Percentiles rank a stretch among this genome's conserved stretches.
Evolutionary conservation across 1,284 basidiomycete species (phyloP).

Genomic region (Coniferiporia sulphurascens): DNA sequence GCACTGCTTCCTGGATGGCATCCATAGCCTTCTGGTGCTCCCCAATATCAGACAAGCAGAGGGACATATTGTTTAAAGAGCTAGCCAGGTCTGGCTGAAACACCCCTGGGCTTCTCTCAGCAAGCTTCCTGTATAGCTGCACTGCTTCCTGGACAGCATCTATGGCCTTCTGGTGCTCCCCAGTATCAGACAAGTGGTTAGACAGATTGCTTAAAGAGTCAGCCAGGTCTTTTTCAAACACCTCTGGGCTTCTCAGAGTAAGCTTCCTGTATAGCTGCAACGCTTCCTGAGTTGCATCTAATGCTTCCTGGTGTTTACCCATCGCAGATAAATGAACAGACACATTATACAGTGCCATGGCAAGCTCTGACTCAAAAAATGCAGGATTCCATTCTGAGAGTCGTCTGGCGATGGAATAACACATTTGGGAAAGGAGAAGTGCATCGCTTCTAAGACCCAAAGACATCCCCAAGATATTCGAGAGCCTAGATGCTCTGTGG

Average conservation of each 20-base stretch:
- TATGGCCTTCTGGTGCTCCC: not conserved
- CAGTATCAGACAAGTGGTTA: not conserved
- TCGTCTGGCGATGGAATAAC: not conserved
- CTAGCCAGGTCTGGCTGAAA: not conserved
- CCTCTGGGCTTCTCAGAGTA: not conserved
- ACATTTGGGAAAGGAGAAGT: not conserved
- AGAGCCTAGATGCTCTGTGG: not conserved
- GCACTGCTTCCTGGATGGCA: not conserved
- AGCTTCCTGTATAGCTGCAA: not conserved
- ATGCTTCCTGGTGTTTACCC: not conserved
- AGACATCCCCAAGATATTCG: not conserved
- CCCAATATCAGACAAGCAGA: not conserved
- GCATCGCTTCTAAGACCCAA: not conserved
- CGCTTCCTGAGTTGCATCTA: not conserved
- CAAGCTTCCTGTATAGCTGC: not conserved
- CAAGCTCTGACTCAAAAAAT: not conserved
- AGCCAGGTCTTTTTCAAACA: no score
- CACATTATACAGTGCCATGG: conserved; percentile 1
- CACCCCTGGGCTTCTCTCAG: not conserved
- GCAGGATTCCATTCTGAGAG: not conserved
- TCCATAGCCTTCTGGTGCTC: not conserved
- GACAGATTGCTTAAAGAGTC: no score
- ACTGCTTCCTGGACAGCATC: not conserved
- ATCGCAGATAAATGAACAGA: not conserved
- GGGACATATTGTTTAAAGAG: not conserved